Conservation (phyloP, 2,329 filamentous ascomycete species). For the Exophiala sideris region DNA sequence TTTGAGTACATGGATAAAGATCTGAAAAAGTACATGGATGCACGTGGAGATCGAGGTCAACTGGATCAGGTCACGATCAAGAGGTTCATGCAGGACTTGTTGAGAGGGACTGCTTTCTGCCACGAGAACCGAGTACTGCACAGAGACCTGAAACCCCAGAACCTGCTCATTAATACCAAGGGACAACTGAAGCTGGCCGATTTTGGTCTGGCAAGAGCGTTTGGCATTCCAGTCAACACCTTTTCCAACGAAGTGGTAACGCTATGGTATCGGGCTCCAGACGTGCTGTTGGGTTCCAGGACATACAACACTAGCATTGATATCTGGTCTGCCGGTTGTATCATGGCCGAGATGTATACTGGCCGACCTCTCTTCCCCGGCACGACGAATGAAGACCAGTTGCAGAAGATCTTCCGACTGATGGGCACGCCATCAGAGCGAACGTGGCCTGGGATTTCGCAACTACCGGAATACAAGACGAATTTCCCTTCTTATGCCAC, state of each 20-base stretch:
- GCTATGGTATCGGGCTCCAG: conserved; percentile 78
- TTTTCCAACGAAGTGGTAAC: conserved; percentile 72
- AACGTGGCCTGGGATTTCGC: conserved; percentile 90
- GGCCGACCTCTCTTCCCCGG: conserved; percentile 93
- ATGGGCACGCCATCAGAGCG: conserved; percentile 97
- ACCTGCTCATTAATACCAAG: conserved; percentile 79
- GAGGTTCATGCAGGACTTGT: conserved; percentile 97
- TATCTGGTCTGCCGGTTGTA: conserved; percentile 98
- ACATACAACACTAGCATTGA: conserved; percentile 99
- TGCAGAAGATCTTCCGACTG: conserved; percentile 93
- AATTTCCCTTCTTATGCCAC: conserved; percentile 94
- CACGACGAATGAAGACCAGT: conserved; percentile 96
- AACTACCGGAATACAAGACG: conserved; percentile 95
- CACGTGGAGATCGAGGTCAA: conserved; percentile 80
- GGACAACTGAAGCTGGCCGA: conserved; percentile 88
- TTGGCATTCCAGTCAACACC: conserved; percentile 84
- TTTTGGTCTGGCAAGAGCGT: conserved; percentile 84
- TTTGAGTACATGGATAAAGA: conserved; percentile 99
- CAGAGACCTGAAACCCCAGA: conserved; percentile 88
- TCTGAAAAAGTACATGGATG: conserved; percentile 98
- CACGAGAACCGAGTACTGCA: conserved; percentile 96
- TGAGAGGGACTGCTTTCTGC: conserved; percentile 94
- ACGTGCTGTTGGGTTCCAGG: conserved; percentile 86
- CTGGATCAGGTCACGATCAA: conserved; percentile 90
- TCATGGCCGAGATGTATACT: conserved; percentile 99